A percentile compares a stretch with the other conserved stretches of the same genome.
These are phyloP conservation scores for Phytophthora agathidicida DNA, from an alignment of 352 stramenopile genomes.

Conservation along the genomic window DNA sequence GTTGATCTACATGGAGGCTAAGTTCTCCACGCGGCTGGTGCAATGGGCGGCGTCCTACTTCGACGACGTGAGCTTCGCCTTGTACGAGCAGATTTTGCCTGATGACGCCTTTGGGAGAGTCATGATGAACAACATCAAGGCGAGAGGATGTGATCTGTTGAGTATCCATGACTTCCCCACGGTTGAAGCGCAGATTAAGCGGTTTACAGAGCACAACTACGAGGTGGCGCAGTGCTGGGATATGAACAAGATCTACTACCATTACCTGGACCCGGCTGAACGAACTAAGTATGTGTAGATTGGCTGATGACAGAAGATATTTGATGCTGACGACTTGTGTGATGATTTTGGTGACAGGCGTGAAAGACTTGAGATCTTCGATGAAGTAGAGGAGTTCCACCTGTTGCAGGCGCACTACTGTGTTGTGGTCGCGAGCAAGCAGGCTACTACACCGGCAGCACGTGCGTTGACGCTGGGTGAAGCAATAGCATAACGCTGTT, in stretches of 20 bases:
- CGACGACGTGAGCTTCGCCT: slow-evolving; percentile 72
- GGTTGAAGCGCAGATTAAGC: slow-evolving; percentile 68
- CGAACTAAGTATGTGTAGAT: slow-evolving; percentile 57
- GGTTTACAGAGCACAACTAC: slow-evolving; percentile 78
- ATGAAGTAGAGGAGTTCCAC: slow-evolving; percentile 93
- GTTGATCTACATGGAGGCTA: slow-evolving; percentile 92
- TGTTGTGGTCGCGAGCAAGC: slow-evolving; percentile 80
- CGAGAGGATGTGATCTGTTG: slow-evolving; percentile 87
- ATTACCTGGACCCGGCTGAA: slow-evolving; percentile 76
- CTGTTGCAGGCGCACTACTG: slow-evolving; percentile 93
- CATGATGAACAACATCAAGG: slow-evolving; percentile 93
- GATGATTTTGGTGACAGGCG: slow-evolving; percentile 41
- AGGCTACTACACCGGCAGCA: slow-evolving; percentile 30
- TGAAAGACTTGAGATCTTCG: slow-evolving; percentile 91
- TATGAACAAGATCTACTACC: slow-evolving; percentile 94
- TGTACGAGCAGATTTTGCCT: slow-evolving; percentile 93
- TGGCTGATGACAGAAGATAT: not conserved
- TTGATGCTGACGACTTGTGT: slow-evolving; percentile 5
- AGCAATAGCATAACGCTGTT: slow-evolving; percentile 16
- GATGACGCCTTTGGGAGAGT: slow-evolving; percentile 90
- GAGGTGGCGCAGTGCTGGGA: slow-evolving; percentile 81
- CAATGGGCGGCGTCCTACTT: slow-evolving; percentile 75
- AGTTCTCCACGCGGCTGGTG: slow-evolving; percentile 77
- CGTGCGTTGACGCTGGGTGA: slow-evolving; percentile 38
- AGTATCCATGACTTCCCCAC: slow-evolving; percentile 86